These are phyloP conservation scores for Thymus quinquecostatus DNA, from an alignment of 257 asterid genomes.

Conservation along the genomic window DNA sequence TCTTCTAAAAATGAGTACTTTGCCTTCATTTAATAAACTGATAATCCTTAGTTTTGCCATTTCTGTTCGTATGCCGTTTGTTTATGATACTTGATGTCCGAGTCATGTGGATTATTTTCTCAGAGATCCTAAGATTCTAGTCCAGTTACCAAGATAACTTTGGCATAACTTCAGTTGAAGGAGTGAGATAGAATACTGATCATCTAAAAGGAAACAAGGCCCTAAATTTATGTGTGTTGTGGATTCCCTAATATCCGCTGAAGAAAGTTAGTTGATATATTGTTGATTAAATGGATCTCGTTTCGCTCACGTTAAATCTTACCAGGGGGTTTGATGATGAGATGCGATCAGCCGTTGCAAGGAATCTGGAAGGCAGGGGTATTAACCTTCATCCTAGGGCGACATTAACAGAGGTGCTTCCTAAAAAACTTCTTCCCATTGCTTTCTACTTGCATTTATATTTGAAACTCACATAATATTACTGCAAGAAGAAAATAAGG, in stretches of 20 bases:
- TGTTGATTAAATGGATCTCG: slow-evolving; percentile 12
- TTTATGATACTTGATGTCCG: background rate
- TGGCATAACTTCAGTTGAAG: slow-evolving; percentile 1
- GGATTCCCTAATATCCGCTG: slow-evolving; percentile 10
- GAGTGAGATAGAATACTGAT: background rate
- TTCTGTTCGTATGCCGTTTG: background rate
- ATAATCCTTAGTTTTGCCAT: background rate
- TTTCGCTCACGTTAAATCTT: slow-evolving; percentile 16
- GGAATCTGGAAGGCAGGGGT: slow-evolving; percentile 96
- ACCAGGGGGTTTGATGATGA: slow-evolving; percentile 97
- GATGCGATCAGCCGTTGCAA: slow-evolving; percentile 89
- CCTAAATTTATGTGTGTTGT: background rate
- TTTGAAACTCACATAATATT: background rate
- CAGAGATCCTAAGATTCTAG: background rate
- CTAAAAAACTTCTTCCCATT: background rate
- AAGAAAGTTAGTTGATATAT: slow-evolving; percentile 5
- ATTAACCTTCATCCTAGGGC: slow-evolving; percentile 81
- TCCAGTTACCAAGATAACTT: background rate
- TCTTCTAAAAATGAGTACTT: background rate
- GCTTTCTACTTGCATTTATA: slow-evolving; percentile 8
- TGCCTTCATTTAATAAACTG: background rate
- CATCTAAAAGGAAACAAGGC: background rate
- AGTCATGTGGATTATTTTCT: background rate
- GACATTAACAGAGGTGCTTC: slow-evolving; percentile 75
- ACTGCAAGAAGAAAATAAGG: background rate